These are phyloP conservation scores for Brachypodium distachyon DNA, from an alignment of 202 grass and related monocot species.

Conservation along the genomic window DNA sequence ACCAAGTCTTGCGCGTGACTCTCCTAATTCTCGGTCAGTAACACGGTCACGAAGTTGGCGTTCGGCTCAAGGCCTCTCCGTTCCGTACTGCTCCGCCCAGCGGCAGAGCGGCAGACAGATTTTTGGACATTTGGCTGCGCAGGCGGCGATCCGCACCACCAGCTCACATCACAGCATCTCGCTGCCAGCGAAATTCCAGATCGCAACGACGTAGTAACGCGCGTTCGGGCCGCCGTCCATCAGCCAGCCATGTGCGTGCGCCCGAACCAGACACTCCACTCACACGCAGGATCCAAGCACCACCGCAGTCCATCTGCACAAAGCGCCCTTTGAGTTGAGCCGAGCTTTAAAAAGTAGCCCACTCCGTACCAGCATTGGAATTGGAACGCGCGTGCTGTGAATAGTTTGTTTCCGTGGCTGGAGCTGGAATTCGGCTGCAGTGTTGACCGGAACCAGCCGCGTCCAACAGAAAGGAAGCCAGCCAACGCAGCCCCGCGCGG, in stretches of 20 bases:
- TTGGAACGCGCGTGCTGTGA: no score
- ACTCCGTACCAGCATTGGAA: no score
- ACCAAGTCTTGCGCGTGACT: no score
- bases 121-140: neutral
- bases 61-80: no score
- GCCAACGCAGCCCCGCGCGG: slow-evolving; percentile 1
- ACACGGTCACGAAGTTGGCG: no score
- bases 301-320: neutral
- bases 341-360: no score
- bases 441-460: neutral
- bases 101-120: neutral
- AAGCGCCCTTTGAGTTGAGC: no score
- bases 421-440: no score
- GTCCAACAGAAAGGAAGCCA: neutral
- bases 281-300: neutral
- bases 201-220: neutral
- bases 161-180: neutral
- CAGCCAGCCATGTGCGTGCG: neutral
- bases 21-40: no score
- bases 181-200: neutral
- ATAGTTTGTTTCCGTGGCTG: no score
- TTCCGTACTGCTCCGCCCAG: no score
- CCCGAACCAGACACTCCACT: neutral
- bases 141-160: neutral
- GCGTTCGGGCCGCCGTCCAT: neutral